Conservation (phyloP, 371 early-diverging fungal species). For the Basidiobolus meristosporus region DNA sequence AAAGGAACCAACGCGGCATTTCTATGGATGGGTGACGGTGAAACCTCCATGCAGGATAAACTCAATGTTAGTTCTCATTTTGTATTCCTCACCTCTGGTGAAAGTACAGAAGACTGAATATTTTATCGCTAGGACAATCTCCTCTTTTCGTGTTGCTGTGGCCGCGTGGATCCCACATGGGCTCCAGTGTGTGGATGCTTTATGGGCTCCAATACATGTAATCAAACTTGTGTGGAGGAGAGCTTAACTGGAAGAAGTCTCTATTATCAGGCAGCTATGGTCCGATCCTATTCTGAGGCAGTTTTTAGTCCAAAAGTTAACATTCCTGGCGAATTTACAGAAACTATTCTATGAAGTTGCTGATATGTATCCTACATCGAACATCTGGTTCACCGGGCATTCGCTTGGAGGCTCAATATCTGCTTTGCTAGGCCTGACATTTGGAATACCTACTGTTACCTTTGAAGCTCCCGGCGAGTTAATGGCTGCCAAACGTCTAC, state of each 20-base stretch:
- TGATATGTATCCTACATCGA: slow-evolving; percentile 36
- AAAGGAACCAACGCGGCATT: slow-evolving; percentile 77
- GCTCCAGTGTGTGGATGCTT: slow-evolving; percentile 68
- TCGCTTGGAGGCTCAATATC: slow-evolving; percentile 82
- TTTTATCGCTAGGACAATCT: slow-evolving; percentile 86
- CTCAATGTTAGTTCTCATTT: slow-evolving; percentile 29
- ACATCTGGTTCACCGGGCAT: slow-evolving; percentile 83
- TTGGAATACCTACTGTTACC: slow-evolving; percentile 66
- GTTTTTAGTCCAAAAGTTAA: not conserved
- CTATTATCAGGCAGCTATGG: slow-evolving; percentile 70
- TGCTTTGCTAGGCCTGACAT: slow-evolving; percentile 62
- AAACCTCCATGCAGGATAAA: slow-evolving; percentile 68
- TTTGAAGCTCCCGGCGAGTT: slow-evolving; percentile 82
- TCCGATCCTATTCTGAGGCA: slow-evolving; percentile 5
- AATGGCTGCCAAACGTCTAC: slow-evolving; percentile 57
- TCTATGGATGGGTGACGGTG: slow-evolving; percentile 47
- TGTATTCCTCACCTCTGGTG: not conserved
- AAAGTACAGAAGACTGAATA: not conserved
- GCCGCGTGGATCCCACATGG: slow-evolving; percentile 69
- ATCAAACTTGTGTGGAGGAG: slow-evolving; percentile 34
- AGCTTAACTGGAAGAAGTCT: slow-evolving; percentile 21
- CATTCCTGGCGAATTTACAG: too few relatives aligned
- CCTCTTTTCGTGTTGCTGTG: slow-evolving; percentile 95
- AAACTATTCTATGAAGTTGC: slow-evolving; percentile 34
- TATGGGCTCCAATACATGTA: slow-evolving; percentile 31